Conservation (phyloP, 306 rosid genomes). For the Prunus fruticosa region DNA sequence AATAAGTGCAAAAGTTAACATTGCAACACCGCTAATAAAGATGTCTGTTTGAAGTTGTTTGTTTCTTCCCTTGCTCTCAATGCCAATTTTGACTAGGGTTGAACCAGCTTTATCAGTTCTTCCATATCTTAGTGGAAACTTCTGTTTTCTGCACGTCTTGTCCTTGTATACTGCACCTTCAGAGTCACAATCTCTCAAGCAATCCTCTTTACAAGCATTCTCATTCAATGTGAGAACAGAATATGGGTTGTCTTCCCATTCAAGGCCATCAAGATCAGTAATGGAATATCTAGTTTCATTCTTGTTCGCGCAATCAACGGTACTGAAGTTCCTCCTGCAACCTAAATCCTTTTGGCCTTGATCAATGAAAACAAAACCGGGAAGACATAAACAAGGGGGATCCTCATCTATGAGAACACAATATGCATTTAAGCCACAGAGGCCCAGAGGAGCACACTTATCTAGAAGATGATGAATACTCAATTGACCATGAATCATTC, state of each 20-base stretch:
- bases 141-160: constrained; percentile 1
- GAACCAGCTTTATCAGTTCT: too few species aligned
- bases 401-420: neutral
- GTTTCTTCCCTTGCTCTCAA: neutral
- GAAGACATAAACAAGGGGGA: constrained; percentile 9
- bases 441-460: neutral
- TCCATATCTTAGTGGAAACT: too few species aligned
- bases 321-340: constrained; percentile 15
- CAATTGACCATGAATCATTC: constrained; percentile 3
- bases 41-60: neutral
- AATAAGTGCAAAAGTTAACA: constrained; percentile 4
- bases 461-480: neutral
- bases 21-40: neutral
- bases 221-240: neutral
- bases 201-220: constrained; percentile 4
- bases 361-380: constrained; percentile 22
- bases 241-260: constrained; percentile 16
- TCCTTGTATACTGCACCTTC: constrained; percentile 3
- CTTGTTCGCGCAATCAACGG: neutral
- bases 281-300: neutral
- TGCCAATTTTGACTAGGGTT: constrained; percentile 2
- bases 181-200: constrained; percentile 23
- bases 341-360: constrained; percentile 1
- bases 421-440: constrained; percentile 13
- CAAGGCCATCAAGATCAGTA: neutral